These are phyloP conservation scores for Ganoderma boninense DNA, from an alignment of 1,284 basidiomycete species.

Conservation along the genomic window DNA sequence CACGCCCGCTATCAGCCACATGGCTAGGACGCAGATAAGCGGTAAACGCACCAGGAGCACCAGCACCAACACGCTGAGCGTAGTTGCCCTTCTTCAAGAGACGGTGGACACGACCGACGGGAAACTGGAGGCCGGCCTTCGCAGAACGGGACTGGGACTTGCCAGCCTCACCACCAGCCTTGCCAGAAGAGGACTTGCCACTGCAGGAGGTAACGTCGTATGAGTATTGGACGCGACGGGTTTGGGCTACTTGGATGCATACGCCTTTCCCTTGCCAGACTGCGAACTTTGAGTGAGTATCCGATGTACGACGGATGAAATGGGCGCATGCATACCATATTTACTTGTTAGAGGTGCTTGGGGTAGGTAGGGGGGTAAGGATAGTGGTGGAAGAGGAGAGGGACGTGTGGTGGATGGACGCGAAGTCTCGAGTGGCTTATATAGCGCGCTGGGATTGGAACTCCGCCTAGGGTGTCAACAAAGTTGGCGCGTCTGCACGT, in stretches of 20 bases:
- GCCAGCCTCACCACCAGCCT: slow-evolving; percentile 55
- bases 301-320: slow-evolving; percentile 13
- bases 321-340: slow-evolving; percentile 41
- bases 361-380: slow-evolving; percentile 28
- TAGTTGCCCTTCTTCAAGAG: slow-evolving; percentile 85
- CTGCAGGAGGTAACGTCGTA: slow-evolving; percentile 38
- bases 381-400: slow-evolving; percentile 42
- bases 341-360: slow-evolving; percentile 30
- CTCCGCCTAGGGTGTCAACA: slow-evolving; percentile 43
- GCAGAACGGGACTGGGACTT: slow-evolving; percentile 74
- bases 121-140: slow-evolving; percentile 85
- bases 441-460: slow-evolving; percentile 43
- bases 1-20: background rate
- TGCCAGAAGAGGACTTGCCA: slow-evolving; percentile 66
- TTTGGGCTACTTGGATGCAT: slow-evolving; percentile 23
- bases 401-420: slow-evolving; percentile 32
- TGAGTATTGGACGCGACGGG: slow-evolving; percentile 17
- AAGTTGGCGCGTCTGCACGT: slow-evolving; percentile 38
- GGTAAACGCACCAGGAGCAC: slow-evolving; percentile 69
- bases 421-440: slow-evolving; percentile 40
- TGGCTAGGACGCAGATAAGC: background rate
- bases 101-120: slow-evolving; percentile 90
- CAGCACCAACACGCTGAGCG: slow-evolving; percentile 74
- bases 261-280: slow-evolving; percentile 68
- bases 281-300: slow-evolving; percentile 37